These are phyloP conservation scores for Phytophthora syringae DNA, from an alignment of 352 stramenopile species.

Conservation along the genomic window DNA sequence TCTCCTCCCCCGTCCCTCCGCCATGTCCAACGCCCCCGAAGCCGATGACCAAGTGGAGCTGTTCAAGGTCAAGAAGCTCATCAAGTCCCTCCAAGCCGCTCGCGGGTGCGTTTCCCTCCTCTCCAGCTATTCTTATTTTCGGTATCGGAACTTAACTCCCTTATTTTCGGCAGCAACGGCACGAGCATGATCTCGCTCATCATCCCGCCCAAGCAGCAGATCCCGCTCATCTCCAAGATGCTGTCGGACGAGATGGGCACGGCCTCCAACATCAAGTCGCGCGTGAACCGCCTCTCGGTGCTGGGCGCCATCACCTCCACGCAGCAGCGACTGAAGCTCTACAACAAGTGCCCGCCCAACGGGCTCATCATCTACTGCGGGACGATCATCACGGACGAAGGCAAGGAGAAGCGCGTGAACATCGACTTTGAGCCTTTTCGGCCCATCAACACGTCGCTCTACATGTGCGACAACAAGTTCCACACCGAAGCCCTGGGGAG, in stretches of 20 bases:
- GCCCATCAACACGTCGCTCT: conserved; percentile 99
- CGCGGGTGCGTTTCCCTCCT: conserved; percentile 62
- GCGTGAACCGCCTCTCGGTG: conserved; percentile 98
- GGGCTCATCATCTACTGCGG: conserved; percentile 99
- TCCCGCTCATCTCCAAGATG: conserved; percentile 98
- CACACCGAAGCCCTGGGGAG: conserved; percentile 98
- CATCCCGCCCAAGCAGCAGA: conserved; percentile 98
- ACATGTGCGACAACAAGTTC: conserved; percentile 99
- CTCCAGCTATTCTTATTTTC: conserved; percentile 10
- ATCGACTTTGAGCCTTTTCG: conserved; percentile 99
- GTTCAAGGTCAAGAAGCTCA: conserved; percentile 99
- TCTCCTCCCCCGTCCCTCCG: not conserved
- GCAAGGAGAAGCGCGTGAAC: conserved; percentile 99
- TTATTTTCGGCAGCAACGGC: conserved; percentile 87
- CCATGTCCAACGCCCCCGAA: conserved; percentile 40
- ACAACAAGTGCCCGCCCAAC: conserved; percentile 97
- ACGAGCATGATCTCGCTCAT: conserved; percentile 99
- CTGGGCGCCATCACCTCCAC: conserved; percentile 99
- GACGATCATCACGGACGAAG: conserved; percentile 99
- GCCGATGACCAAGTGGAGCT: conserved; percentile 98
- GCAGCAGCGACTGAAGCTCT: conserved; percentile 99
- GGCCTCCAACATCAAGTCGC: conserved; percentile 99
- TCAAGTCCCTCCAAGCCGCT: conserved; percentile 96
- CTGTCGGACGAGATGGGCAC: conserved; percentile 99
- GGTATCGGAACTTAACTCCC: not conserved